Conservation (phyloP, 352 stramenopile genomes). For the Pythium guiyangense region DNA sequence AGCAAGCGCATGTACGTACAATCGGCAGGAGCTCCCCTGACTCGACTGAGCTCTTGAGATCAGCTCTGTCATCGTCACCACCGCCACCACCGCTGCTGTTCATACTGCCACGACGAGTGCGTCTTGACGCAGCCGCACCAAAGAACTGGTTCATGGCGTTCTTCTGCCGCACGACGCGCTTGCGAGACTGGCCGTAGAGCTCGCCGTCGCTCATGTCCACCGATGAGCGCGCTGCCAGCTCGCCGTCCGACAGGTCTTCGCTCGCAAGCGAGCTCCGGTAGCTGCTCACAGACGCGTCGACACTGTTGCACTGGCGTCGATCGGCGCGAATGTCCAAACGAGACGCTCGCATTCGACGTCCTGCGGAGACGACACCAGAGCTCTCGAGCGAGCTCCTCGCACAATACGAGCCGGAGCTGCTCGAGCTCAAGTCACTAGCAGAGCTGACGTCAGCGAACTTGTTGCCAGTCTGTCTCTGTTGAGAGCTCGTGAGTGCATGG, state of each 20-base stretch:
- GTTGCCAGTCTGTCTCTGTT: neutral
- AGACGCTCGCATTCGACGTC: neutral
- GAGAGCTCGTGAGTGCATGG: too few relatives aligned
- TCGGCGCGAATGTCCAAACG: neutral
- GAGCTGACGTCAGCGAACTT: neutral
- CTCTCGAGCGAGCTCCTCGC: neutral
- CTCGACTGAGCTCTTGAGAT: constrained; percentile 32
- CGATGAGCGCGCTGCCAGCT: constrained; percentile 17
- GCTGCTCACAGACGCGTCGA: constrained; percentile 12
- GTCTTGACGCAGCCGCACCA: neutral
- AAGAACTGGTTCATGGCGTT: constrained; percentile 13
- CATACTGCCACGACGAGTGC: neutral
- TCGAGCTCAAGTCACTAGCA: neutral
- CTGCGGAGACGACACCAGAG: neutral
- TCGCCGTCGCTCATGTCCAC: constrained; percentile 65
- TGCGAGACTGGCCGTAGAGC: constrained; percentile 32
- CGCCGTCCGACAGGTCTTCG: constrained; percentile 41
- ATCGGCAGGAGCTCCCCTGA: constrained; percentile 44
- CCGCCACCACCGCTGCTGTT: too few relatives aligned
- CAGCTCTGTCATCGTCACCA: constrained; percentile 6
- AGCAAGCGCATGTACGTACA: constrained; percentile 14
- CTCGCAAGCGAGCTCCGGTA: constrained; percentile 23
- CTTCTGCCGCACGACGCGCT: constrained; percentile 21
- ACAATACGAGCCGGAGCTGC: neutral
- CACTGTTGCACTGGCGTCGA: neutral